phyloP scores from a whole-genome alignment of 148 eudicot genomes.

The Vaccinium myrtillus region DNA sequence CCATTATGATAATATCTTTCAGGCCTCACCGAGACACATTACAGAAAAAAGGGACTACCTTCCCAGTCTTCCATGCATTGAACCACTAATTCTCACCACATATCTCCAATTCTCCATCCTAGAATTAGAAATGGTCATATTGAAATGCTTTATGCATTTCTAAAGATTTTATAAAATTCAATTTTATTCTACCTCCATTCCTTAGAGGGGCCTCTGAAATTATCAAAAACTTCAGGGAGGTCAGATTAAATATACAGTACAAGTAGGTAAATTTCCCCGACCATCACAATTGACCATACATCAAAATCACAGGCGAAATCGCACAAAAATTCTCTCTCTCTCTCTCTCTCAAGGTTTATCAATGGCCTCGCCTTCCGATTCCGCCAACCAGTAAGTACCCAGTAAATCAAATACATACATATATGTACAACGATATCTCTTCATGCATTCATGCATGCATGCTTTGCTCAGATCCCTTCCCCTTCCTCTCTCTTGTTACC shows the following conservation, averaged over 20 bases:
- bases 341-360: not conserved
- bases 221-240: not conserved
- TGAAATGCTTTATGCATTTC: too few relatives aligned
- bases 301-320: not conserved
- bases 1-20: too few relatives aligned
- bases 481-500: not conserved
- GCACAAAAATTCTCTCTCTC: not conserved
- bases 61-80: too few relatives aligned
- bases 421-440: not conserved
- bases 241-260: not conserved
- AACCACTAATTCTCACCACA: too few relatives aligned
- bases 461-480: not conserved
- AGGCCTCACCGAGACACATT: too few relatives aligned
- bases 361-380: constrained; percentile 49
- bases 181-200: too few relatives aligned
- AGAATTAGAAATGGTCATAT: too few relatives aligned
- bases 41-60: too few relatives aligned
- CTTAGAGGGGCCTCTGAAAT: too few relatives aligned
- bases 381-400: constrained; percentile 40
- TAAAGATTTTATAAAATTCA: too few relatives aligned
- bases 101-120: too few relatives aligned
- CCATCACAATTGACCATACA: not conserved
- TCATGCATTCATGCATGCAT: not conserved
- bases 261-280: not conserved
- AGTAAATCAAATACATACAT: not conserved